These are phyloP conservation scores for Hippophae gyantsensis DNA, from an alignment of 306 rosid species.

Conservation along the genomic window DNA sequence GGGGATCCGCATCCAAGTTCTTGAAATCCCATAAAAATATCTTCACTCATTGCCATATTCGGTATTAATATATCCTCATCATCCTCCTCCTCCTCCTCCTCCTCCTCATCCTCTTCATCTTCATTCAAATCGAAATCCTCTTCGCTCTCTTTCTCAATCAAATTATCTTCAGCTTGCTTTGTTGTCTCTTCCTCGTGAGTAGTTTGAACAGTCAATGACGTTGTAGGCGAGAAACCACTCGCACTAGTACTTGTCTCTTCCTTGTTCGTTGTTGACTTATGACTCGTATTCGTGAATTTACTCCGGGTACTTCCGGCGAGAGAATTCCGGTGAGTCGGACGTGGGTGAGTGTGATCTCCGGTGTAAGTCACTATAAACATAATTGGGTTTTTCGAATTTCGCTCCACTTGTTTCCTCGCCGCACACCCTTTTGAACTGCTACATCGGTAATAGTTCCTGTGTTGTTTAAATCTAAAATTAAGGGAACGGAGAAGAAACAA, in stretches of 20 bases:
- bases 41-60: slow-evolving; percentile 26
- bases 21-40: slow-evolving; percentile 25
- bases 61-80: slow-evolving; percentile 28
- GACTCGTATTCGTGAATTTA: slow-evolving; percentile 15
- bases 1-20: slow-evolving; percentile 12
- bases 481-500: not conserved
- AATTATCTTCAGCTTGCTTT: not conserved
- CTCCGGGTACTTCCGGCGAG: slow-evolving; percentile 52
- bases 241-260: not conserved
- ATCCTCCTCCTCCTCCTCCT: no score
- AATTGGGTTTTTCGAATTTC: slow-evolving; percentile 38
- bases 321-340: slow-evolving; percentile 59
- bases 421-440: slow-evolving; percentile 64
- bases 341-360: slow-evolving; percentile 64
- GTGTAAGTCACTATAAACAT: slow-evolving; percentile 50
- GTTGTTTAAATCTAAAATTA: not conserved
- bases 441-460: slow-evolving; percentile 74
- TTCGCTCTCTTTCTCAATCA: not conserved
- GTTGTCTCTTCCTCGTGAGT: slow-evolving; percentile 10
- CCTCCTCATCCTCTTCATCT: slow-evolving; percentile 1
- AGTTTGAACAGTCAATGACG: slow-evolving; percentile 17
- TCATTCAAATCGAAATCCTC: slow-evolving; percentile 11
- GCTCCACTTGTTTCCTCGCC: slow-evolving; percentile 72
- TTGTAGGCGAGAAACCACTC: slow-evolving; percentile 13
- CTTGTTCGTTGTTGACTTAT: not conserved